Evolutionary conservation across 1,284 basidiomycete genomes (phyloP).

Genomic region (Fomitopsis palustris): DNA sequence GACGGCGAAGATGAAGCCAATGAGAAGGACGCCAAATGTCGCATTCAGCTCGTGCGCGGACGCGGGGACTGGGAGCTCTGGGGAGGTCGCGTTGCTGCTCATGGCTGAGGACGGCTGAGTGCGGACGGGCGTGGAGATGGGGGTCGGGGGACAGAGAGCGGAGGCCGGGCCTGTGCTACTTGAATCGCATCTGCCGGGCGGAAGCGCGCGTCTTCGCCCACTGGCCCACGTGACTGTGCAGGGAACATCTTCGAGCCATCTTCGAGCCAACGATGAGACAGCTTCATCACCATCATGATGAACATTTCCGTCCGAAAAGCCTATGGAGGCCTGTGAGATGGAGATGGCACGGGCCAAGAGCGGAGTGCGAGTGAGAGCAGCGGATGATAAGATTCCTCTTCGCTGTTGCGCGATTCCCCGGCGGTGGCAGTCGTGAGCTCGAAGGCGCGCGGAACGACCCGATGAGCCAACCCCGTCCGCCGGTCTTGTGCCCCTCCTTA

Average conservation of each 20-base stretch:
- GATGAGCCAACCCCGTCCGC: not conserved
- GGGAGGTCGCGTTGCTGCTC: not conserved
- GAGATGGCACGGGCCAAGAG: not conserved
- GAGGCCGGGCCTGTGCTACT: not conserved
- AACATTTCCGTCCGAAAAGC: not conserved
- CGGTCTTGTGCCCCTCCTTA: conserved; percentile 2
- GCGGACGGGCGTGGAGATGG: not conserved
- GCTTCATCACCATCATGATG: not conserved
- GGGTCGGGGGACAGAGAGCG: conserved; percentile 1
- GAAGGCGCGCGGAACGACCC: conserved; percentile 3
- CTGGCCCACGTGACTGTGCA: not conserved
- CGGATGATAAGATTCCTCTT: not conserved
- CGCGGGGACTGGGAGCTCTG: not conserved
- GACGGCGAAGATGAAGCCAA: conserved; percentile 35
- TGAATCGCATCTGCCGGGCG: not conserved
- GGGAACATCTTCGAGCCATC: not conserved
- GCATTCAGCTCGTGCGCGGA: conserved; percentile 17
- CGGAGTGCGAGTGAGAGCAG: not conserved
- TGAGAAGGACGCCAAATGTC: conserved; percentile 34
- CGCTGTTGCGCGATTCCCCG: not conserved
- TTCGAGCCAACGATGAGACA: not conserved
- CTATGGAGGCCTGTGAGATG: not conserved
- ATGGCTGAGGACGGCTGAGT: not conserved
- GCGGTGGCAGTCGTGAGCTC: not conserved
- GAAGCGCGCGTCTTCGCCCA: not conserved